These are phyloP conservation scores for Neonectria hederae DNA, from an alignment of 2,329 filamentous ascomycete genomes.

Conservation along the genomic window DNA sequence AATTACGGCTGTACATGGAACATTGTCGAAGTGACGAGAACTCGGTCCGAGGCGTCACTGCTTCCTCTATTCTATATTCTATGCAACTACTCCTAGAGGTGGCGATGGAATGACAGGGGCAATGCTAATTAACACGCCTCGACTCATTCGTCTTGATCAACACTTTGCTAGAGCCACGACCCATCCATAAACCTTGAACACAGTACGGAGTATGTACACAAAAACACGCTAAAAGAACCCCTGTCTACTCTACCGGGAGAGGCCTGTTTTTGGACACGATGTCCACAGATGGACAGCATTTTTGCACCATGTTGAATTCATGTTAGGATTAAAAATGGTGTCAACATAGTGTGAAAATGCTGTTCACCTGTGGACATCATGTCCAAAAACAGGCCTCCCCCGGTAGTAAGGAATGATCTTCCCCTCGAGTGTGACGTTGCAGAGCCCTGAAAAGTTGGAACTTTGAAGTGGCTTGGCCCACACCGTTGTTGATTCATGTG, in stretches of 20 bases:
- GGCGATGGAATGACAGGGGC: not conserved
- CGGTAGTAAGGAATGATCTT: not conserved
- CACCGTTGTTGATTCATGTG: conserved; percentile 7
- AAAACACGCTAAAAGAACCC: not conserved
- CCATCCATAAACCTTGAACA: too few relatives aligned
- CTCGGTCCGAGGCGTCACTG: not conserved
- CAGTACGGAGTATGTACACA: too few relatives aligned
- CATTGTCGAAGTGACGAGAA: not conserved
- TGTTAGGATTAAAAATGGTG: too few relatives aligned
- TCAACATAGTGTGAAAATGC: too few relatives aligned
- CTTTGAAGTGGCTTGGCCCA: conserved; percentile 5
- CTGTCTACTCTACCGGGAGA: too few relatives aligned
- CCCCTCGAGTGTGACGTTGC: not conserved
- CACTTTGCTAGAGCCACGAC: not conserved
- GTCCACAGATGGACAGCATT: too few relatives aligned
- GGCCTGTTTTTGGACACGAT: too few relatives aligned
- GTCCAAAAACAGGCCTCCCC: too few relatives aligned
- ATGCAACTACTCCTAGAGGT: not conserved
- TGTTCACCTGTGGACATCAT: too few relatives aligned
- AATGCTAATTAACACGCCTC: not conserved
- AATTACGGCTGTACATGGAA: not conserved
- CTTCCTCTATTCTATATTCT: not conserved
- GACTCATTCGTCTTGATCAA: not conserved
- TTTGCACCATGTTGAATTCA: too few relatives aligned
- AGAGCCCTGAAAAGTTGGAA: not conserved